These are phyloP conservation scores for Elsinoe perseae DNA, from an alignment of 2,329 filamentous ascomycete species.

Conservation along the genomic window DNA sequence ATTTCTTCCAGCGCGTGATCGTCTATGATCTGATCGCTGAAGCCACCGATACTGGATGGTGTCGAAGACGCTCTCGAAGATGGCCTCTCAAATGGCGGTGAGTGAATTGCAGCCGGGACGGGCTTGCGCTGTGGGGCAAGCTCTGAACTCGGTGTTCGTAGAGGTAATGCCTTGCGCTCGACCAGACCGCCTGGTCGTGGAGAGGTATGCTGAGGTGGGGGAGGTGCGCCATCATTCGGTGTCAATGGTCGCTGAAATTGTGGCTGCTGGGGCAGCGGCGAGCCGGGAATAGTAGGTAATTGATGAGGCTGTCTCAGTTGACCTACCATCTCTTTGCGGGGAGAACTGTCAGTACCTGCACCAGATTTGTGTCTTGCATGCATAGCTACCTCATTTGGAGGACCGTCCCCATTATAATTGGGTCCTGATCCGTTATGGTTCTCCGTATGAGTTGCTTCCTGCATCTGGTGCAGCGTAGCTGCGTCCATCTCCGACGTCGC, in stretches of 20 bases:
- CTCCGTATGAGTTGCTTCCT: constrained; percentile 49
- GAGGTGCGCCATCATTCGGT: constrained; percentile 23
- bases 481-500: constrained; percentile 78
- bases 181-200: not conserved
- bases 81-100: constrained; percentile 14
- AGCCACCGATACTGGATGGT: constrained; percentile 36
- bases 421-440: constrained; percentile 24
- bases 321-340: constrained; percentile 40
- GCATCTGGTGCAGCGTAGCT: constrained; percentile 72
- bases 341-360: constrained; percentile 49
- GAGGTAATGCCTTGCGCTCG: constrained; percentile 2
- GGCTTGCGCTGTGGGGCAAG: constrained; percentile 22
- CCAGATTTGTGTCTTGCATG: constrained; percentile 30
- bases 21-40: constrained; percentile 39
- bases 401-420: constrained; percentile 26
- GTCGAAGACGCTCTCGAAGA: constrained; percentile 10
- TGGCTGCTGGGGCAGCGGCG: constrained; percentile 35
- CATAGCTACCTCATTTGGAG: constrained; percentile 32
- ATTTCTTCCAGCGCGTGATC: constrained; percentile 37
- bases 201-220: constrained; percentile 21
- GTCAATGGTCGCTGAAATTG: constrained; percentile 24
- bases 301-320: constrained; percentile 22
- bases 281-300: constrained; percentile 41
- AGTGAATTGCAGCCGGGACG: constrained; percentile 24
- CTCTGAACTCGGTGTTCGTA: not conserved